Evolutionary conservation across 352 stramenopile species (phyloP).

Genomic region (Globisporangium cylindrosporum): DNA sequence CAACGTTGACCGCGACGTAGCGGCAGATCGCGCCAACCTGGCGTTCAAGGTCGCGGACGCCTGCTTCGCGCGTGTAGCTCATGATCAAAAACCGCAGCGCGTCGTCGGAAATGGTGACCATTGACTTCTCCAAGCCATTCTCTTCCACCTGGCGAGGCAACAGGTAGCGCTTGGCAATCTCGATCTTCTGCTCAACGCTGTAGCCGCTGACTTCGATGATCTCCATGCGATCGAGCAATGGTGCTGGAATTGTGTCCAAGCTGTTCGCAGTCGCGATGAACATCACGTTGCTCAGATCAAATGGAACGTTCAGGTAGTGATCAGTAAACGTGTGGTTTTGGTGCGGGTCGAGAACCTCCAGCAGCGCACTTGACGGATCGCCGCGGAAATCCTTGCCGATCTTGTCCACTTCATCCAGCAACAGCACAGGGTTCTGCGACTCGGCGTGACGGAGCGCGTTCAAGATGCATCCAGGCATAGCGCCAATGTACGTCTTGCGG

Average conservation of each 20-base stretch:
- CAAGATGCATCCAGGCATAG: constrained; percentile 84
- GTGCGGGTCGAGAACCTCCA: constrained; percentile 86
- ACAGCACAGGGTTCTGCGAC: constrained; percentile 72
- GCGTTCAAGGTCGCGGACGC: constrained; percentile 80
- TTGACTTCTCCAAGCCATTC: constrained; percentile 54
- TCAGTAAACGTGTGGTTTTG: constrained; percentile 88
- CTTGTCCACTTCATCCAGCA: constrained; percentile 89
- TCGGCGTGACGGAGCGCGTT: constrained; percentile 72
- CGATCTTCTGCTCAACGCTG: constrained; percentile 79
- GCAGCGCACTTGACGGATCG: constrained; percentile 61
- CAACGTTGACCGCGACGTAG: constrained; percentile 67
- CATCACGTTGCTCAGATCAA: constrained; percentile 81
- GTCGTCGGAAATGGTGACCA: constrained; percentile 52
- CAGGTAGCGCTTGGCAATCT: constrained; percentile 77
- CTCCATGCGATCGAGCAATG: constrained; percentile 84
- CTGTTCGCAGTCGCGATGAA: constrained; percentile 87
- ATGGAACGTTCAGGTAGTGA: constrained; percentile 85
- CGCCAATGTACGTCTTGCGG: constrained; percentile 86
- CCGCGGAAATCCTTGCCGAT: constrained; percentile 71
- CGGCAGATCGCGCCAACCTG: constrained; percentile 76
- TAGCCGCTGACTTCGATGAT: constrained; percentile 82
- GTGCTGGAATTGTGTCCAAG: constrained; percentile 69
- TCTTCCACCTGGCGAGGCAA: constrained; percentile 76
- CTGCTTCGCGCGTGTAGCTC: constrained; percentile 85
- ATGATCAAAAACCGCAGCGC: constrained; percentile 69